Percentiles rank a stretch among this genome's conserved stretches.
These are phyloP conservation scores for Leccinum subgranulosum DNA, from an alignment of 768 basidiomycete species.

Conservation along the genomic window DNA sequence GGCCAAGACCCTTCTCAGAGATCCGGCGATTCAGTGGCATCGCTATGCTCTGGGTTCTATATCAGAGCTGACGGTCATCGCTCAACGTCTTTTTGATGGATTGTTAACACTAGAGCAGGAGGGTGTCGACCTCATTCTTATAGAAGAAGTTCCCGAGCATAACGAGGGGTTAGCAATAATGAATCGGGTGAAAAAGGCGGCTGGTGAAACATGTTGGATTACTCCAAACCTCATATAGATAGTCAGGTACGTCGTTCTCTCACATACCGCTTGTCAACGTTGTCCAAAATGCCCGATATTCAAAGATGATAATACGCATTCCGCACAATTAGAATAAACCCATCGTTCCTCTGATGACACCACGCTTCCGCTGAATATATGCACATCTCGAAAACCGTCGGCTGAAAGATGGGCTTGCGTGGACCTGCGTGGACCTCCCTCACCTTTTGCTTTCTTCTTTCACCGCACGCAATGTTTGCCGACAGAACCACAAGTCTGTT, in stretches of 20 bases:
- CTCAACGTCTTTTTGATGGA: slow-evolving; percentile 84
- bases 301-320: neutral
- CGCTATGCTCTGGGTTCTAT: slow-evolving; percentile 50
- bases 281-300: neutral
- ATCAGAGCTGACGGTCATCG: slow-evolving; percentile 62
- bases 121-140: slow-evolving; percentile 77
- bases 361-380: neutral
- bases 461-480: neutral
- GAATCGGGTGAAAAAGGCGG: slow-evolving; percentile 92
- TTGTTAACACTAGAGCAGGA: slow-evolving; percentile 73
- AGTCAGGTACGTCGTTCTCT: slow-evolving; percentile 12
- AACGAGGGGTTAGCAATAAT: slow-evolving; percentile 90
- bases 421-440: too few species aligned
- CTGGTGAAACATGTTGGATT: slow-evolving; percentile 50
- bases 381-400: neutral
- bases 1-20: slow-evolving; percentile 22
- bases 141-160: slow-evolving; percentile 80
- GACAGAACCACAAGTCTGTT: neutral
- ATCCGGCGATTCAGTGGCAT: slow-evolving; percentile 50
- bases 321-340: neutral
- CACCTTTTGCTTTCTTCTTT: neutral
- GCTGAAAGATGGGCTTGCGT: neutral
- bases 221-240: slow-evolving; percentile 10
- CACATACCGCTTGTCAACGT: neutral
- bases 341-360: neutral